Evolutionary conservation across 331 rosid species (phyloP).

Genomic region (Spiraea crenata): DNA sequence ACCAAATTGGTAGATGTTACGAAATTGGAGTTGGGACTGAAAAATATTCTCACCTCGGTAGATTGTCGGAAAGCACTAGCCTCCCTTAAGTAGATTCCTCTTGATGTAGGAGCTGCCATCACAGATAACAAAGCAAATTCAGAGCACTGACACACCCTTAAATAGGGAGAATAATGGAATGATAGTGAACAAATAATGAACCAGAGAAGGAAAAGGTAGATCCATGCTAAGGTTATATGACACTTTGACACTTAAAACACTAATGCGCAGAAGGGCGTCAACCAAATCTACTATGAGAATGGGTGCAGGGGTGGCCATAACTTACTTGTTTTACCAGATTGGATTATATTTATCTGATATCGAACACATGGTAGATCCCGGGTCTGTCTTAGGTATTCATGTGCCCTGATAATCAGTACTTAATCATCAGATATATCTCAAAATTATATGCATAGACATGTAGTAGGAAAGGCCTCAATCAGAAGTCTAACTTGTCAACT

Average conservation of each 20-base stretch:
- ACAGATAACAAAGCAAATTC: constrained; percentile 13
- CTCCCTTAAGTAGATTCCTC: constrained; percentile 94
- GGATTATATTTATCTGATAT: constrained; percentile 66
- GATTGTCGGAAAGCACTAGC: constrained; percentile 64
- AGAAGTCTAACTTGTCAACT: constrained; percentile 76
- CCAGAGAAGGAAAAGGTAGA: background rate
- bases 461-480: constrained; percentile 19
- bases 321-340: constrained; percentile 79
- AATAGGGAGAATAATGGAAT: background rate
- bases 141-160: constrained; percentile 11
- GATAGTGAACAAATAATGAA: background rate
- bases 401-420: constrained; percentile 61
- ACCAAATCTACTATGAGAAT: background rate
- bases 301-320: constrained; percentile 13
- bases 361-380: constrained; percentile 57
- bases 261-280: background rate
- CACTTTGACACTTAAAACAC: constrained; percentile 1
- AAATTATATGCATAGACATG: constrained; percentile 18
- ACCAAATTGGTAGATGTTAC: background rate
- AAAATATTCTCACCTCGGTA: constrained; percentile 67
- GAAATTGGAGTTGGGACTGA: background rate
- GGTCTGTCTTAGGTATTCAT: constrained; percentile 64
- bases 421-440: constrained; percentile 12
- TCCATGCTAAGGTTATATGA: background rate
- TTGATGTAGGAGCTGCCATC: constrained; percentile 60